phyloP scores from a whole-genome alignment of 2,329 filamentous ascomycete genomes.

The Arthrobotrys iridis region DNA sequence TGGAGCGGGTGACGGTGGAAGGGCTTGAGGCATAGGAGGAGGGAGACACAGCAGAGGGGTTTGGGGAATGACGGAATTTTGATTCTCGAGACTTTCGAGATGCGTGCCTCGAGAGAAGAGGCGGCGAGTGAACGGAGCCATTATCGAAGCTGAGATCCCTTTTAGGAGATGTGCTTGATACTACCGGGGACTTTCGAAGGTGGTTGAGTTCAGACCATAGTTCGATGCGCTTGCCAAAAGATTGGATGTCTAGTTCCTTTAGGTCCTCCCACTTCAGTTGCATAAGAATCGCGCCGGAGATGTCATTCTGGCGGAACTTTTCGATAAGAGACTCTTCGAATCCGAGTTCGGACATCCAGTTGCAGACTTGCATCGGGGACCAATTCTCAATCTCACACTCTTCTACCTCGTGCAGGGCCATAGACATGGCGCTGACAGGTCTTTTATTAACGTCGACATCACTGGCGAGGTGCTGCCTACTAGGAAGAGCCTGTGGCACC shows the following conservation, averaged over 20 bases:
- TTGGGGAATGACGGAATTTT: slow-evolving; percentile 50
- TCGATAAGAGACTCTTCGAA: slow-evolving; percentile 81
- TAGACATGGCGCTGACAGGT: slow-evolving; percentile 67
- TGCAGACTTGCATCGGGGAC: slow-evolving; percentile 79
- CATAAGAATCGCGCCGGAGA: slow-evolving; percentile 84
- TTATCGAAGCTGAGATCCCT: slow-evolving; percentile 48
- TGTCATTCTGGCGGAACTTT: slow-evolving; percentile 90
- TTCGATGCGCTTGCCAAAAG: slow-evolving; percentile 81
- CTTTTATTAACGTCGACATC: slow-evolving; percentile 61
- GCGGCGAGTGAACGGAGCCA: slow-evolving; percentile 48
- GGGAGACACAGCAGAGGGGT: slow-evolving; percentile 29
- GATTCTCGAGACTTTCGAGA: slow-evolving; percentile 51
- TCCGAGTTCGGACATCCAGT: slow-evolving; percentile 85
- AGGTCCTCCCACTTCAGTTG: slow-evolving; percentile 92
- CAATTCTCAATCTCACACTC: slow-evolving; percentile 71
- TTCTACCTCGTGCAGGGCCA: slow-evolving; percentile 68
- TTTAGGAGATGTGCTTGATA: slow-evolving; percentile 46
- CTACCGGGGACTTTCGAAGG: slow-evolving; percentile 65
- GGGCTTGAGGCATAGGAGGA: slow-evolving; percentile 45
- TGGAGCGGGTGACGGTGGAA: slow-evolving; percentile 47
- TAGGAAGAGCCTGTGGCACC: slow-evolving; percentile 43
- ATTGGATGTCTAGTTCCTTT: slow-evolving; percentile 80
- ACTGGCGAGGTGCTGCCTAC: slow-evolving; percentile 59
- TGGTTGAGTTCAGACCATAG: slow-evolving; percentile 82
- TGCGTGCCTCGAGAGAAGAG: slow-evolving; percentile 50